These are phyloP conservation scores for Nepenthes alata DNA, from an alignment of 179 eudicot genomes.

Conservation along the genomic window DNA sequence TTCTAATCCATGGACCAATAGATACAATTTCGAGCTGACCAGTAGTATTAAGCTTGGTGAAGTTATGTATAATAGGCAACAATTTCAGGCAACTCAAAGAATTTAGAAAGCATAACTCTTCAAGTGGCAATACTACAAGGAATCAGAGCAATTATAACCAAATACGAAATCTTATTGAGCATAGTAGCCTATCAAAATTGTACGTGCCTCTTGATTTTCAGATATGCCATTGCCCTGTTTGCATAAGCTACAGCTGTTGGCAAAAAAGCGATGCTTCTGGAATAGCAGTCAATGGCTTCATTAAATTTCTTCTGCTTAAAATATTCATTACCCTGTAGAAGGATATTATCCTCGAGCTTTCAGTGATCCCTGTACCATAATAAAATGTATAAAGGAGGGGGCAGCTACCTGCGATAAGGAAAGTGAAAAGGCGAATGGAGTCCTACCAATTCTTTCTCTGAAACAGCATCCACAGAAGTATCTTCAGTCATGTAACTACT, in stretches of 20 bases:
- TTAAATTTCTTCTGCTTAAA: constrained; percentile 85
- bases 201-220: constrained; percentile 63
- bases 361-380: background rate
- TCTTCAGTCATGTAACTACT: constrained; percentile 35
- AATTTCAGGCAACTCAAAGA: too few relatives aligned
- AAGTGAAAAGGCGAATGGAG: too few relatives aligned
- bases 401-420: background rate
- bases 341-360: background rate
- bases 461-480: constrained; percentile 58
- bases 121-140: background rate
- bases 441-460: constrained; percentile 89
- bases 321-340: constrained; percentile 75
- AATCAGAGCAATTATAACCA: background rate
- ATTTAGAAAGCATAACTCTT: too few relatives aligned
- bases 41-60: background rate
- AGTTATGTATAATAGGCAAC: too few relatives aligned
- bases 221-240: constrained; percentile 96
- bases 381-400: background rate
- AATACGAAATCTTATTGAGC: background rate
- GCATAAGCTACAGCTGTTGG: constrained; percentile 96
- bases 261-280: constrained; percentile 84
- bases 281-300: constrained; percentile 93
- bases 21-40: background rate
- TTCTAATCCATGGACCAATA: too few relatives aligned
- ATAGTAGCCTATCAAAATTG: background rate